A percentile compares a stretch with the other conserved stretches of the same genome.
Evolutionary conservation across 768 basidiomycete species (phyloP).

Genomic region (Boletellus ananiceps): DNA sequence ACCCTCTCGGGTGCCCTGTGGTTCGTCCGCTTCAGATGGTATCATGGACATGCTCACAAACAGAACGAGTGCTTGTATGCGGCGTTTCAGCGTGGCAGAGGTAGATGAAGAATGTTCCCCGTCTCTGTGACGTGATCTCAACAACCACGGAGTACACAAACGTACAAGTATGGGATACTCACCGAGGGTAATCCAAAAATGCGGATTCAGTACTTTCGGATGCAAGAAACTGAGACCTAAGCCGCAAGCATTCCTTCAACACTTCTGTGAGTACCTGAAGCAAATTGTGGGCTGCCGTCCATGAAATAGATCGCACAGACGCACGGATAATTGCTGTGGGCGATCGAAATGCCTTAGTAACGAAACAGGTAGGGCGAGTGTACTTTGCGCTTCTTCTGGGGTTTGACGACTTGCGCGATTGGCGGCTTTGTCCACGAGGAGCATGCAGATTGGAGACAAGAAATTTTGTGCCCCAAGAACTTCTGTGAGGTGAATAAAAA

Average conservation of each 20-base stretch:
- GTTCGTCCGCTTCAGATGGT: conserved; percentile 19
- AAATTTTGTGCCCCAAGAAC: conserved; percentile 79
- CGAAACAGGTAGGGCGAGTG: conserved; percentile 63
- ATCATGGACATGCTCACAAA: conserved; percentile 57
- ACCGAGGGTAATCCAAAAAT: conserved; percentile 59
- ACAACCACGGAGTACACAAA: background rate
- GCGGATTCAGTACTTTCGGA: conserved; percentile 37
- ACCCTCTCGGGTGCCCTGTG: conserved; percentile 4
- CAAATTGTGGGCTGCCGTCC: background rate
- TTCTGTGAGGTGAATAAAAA: conserved; percentile 84
- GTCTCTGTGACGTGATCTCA: conserved; percentile 38
- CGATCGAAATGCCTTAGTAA: conserved; percentile 54
- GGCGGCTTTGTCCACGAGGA: conserved; percentile 74
- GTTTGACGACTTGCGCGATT: conserved; percentile 65
- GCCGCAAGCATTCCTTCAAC: conserved; percentile 60
- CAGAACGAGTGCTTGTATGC: conserved; percentile 62
- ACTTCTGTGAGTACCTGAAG: conserved; percentile 58
- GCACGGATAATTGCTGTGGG: conserved; percentile 49
- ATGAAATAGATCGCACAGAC: conserved; percentile 15
- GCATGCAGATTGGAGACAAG: conserved; percentile 76
- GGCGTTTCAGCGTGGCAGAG: conserved; percentile 45
- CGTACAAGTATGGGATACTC: background rate
- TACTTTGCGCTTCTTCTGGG: conserved; percentile 51
- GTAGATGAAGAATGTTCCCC: conserved; percentile 51
- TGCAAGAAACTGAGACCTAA: conserved; percentile 41